Evolutionary conservation across 345 rosid genomes (phyloP).

Genomic region (Aurinia saxatilis): DNA sequence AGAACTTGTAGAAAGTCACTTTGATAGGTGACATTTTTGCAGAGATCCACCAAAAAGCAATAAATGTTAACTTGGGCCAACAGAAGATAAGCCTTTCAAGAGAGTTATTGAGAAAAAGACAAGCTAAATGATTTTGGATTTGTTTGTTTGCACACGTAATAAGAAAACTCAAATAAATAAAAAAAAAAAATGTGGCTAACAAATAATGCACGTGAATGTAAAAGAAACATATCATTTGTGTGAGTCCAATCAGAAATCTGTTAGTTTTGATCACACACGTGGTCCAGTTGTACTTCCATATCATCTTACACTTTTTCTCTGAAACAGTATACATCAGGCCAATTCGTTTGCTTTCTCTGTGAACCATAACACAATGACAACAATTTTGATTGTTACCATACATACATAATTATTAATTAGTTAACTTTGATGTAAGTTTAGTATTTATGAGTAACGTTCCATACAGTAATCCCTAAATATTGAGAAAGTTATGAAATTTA

Average conservation of each 20-base stretch:
- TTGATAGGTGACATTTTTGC: slow-evolving; percentile 8
- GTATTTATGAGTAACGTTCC: too few relatives aligned
- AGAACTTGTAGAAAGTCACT: neutral
- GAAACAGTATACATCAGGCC: too few relatives aligned
- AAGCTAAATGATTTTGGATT: slow-evolving; percentile 17
- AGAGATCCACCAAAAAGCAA: slow-evolving; percentile 2
- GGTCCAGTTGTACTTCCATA: slow-evolving; percentile 24
- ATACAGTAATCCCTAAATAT: too few relatives aligned
- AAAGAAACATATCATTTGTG: slow-evolving; percentile 6
- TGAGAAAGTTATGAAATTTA: too few relatives aligned
- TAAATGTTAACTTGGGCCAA: slow-evolving; percentile 13
- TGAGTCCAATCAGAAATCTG: slow-evolving; percentile 12
- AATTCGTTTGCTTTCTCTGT: neutral
- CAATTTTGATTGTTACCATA: too few relatives aligned
- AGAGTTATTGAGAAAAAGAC: slow-evolving; percentile 23
- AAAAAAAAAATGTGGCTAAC: slow-evolving; percentile 9
- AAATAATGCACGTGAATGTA: slow-evolving; percentile 23
- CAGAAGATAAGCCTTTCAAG: slow-evolving; percentile 11
- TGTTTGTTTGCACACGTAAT: slow-evolving; percentile 8
- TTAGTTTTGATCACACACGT: slow-evolving; percentile 16
- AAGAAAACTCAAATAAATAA: too few relatives aligned
- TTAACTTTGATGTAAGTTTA: too few relatives aligned
- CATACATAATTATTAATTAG: too few relatives aligned
- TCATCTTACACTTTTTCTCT: slow-evolving; percentile 1
- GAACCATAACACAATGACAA: too few relatives aligned